phyloP scores from a whole-genome alignment of 768 basidiomycete species.

The Dictyophora rubrovolvata region DNA sequence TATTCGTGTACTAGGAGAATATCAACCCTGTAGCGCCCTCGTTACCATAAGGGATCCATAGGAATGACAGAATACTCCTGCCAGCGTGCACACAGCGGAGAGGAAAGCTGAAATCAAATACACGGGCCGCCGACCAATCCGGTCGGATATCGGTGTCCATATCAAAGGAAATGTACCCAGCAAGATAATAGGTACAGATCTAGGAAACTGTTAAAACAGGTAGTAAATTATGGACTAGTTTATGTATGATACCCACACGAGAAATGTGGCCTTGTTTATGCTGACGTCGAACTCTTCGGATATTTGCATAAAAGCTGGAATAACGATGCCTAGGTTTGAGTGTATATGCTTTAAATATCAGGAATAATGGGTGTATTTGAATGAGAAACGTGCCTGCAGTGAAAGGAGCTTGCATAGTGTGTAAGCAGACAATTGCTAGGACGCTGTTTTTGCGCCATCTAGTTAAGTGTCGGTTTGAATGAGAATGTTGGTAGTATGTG shows the following conservation, averaged over 20 bases:
- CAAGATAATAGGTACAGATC: background rate
- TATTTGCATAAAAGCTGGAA: slow-evolving; percentile 3
- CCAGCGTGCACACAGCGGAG: background rate
- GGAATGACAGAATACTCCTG: slow-evolving; percentile 1
- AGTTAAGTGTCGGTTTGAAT: background rate
- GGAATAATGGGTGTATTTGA: background rate
- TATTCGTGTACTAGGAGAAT: background rate
- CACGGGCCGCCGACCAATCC: background rate
- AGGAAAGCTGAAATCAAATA: slow-evolving; percentile 1
- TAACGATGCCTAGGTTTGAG: background rate
- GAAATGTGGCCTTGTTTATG: background rate
- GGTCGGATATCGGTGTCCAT: background rate
- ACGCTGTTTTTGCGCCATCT: slow-evolving; percentile 4
- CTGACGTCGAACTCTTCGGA: slow-evolving; percentile 1
- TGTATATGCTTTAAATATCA: background rate
- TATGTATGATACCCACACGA: background rate
- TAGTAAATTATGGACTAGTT: no score
- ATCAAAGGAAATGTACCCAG: background rate
- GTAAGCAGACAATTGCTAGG: background rate
- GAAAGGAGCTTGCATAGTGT: background rate
- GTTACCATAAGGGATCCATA: slow-evolving; percentile 2
- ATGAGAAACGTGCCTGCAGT: background rate
- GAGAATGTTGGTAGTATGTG: background rate
- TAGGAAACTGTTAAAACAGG: background rate
- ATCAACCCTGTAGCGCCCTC: background rate